Conservation (phyloP, 805 yeast genomes). For the Lipomyces lipofer region DNA sequence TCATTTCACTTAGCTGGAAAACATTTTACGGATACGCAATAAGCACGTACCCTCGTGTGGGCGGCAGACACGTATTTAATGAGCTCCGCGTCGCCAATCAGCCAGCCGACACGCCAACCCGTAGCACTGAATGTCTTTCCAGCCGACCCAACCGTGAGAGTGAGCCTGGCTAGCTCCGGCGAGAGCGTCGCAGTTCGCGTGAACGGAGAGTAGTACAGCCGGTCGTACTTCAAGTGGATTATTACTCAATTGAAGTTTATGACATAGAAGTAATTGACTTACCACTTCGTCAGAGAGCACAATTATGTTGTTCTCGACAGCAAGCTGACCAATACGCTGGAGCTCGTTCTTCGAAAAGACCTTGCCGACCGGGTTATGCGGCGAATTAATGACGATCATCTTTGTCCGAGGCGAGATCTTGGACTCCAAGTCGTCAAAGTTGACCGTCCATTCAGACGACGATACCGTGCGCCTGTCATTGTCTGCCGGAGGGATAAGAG, state of each 20-base stretch:
- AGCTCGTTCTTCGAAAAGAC: constrained; percentile 76
- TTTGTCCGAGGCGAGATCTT: constrained; percentile 77
- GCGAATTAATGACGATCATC: constrained; percentile 84
- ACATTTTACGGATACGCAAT: too few relatives aligned
- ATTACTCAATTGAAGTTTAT: neutral
- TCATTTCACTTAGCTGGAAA: too few relatives aligned
- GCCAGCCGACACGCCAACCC: constrained; percentile 98
- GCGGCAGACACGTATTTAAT: constrained; percentile 82
- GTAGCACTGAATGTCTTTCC: constrained; percentile 99
- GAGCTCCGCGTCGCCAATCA: constrained; percentile 81
- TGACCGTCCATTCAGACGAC: constrained; percentile 85
- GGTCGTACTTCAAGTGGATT: constrained; percentile 56
- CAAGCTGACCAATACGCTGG: constrained; percentile 70
- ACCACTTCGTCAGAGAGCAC: constrained; percentile 86
- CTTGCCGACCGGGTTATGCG: constrained; percentile 96
- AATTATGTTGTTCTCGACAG: constrained; percentile 79
- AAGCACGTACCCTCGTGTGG: constrained; percentile 65
- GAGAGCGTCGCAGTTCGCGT: constrained; percentile 81
- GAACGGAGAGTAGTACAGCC: constrained; percentile 73
- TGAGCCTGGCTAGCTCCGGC: constrained; percentile 75
- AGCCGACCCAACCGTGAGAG: constrained; percentile 92
- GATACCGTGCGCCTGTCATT: constrained; percentile 61
- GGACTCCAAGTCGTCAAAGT: constrained; percentile 71
- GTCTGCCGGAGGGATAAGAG: constrained; percentile 78
- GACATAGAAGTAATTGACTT: neutral